Evolutionary conservation across 1,284 basidiomycete species (phyloP).

Genomic region (Termitomyces sp.): DNA sequence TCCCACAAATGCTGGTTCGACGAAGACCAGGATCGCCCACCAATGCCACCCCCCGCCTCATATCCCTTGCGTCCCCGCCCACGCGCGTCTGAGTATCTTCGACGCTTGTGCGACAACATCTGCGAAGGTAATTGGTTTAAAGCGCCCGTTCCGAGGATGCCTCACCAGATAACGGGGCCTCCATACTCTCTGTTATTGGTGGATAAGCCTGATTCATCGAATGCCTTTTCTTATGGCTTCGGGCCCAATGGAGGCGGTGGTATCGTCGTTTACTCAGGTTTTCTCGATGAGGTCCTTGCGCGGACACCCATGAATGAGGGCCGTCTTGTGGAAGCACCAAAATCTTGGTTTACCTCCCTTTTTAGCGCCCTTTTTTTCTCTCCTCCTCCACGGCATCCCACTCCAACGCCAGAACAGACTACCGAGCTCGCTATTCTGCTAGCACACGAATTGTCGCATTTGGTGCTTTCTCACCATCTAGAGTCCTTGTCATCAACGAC

Average conservation of each 20-base stretch:
- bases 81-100: conserved; percentile 60
- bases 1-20: conserved; percentile 54
- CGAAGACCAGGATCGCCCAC: conserved; percentile 41
- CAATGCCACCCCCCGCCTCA: conserved; percentile 68
- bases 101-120: conserved; percentile 46
- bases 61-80: conserved; percentile 70
- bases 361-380: conserved; percentile 41
- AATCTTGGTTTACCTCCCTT: conserved; percentile 45
- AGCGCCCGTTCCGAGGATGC: conserved; percentile 27
- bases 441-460: conserved; percentile 84
- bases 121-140: conserved; percentile 30
- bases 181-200: conserved; percentile 85
- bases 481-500: conserved; percentile 82
- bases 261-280: conserved; percentile 85
- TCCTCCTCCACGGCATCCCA: conserved; percentile 32
- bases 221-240: conserved; percentile 90
- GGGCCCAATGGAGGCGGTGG: conserved; percentile 86
- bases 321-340: conserved; percentile 23
- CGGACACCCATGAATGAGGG: conserved; percentile 28
- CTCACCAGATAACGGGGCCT: conserved; percentile 68
- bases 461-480: conserved; percentile 83
- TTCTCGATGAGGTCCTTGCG: conserved; percentile 74
- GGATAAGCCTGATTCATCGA: conserved; percentile 71
- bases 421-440: conserved; percentile 80
- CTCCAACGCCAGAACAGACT: conserved; percentile 78